These are phyloP conservation scores for Boletus speciosus DNA, from an alignment of 768 basidiomycete species.

Conservation along the genomic window DNA sequence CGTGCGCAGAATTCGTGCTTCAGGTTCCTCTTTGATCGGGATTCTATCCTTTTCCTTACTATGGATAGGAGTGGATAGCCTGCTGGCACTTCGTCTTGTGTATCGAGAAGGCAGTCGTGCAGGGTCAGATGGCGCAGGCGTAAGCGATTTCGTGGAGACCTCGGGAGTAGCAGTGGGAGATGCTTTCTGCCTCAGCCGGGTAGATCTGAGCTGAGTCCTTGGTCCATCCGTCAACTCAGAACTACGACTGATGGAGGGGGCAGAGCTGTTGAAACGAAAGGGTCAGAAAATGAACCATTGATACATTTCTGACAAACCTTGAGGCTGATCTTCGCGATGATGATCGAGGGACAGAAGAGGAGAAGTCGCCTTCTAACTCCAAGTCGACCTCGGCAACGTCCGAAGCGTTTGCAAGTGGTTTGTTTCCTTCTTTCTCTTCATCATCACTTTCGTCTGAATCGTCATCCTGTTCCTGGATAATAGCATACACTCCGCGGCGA, in stretches of 20 bases:
- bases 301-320: slow-evolving; percentile 19
- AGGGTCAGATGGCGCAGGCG: slow-evolving; percentile 29
- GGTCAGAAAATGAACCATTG: slow-evolving; percentile 9
- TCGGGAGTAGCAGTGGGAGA: slow-evolving; percentile 43
- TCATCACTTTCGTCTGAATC: slow-evolving; percentile 63
- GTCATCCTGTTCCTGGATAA: slow-evolving; percentile 55
- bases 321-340: slow-evolving; percentile 25
- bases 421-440: slow-evolving; percentile 46
- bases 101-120: slow-evolving; percentile 27
- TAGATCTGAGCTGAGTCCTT: slow-evolving; percentile 46
- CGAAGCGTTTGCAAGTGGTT: slow-evolving; percentile 44
- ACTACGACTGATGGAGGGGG: slow-evolving; percentile 26
- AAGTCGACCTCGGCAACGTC: slow-evolving; percentile 52
- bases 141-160: slow-evolving; percentile 41
- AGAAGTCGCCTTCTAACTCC: slow-evolving; percentile 38
- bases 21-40: slow-evolving; percentile 47
- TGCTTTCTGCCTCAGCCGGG: slow-evolving; percentile 55
- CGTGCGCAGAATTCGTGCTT: slow-evolving; percentile 48
- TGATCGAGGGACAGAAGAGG: slow-evolving; percentile 21
- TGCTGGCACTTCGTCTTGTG: slow-evolving; percentile 30
- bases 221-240: slow-evolving; percentile 25
- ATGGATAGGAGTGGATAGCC: slow-evolving; percentile 29
- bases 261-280: slow-evolving; percentile 15
- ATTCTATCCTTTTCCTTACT: slow-evolving; percentile 39
- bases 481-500: slow-evolving; percentile 77